Percentiles rank a stretch among this genome's conserved stretches.
Evolutionary conservation across 2,329 filamentous ascomycete species (phyloP).

Genomic region (Monilinia laxa): DNA sequence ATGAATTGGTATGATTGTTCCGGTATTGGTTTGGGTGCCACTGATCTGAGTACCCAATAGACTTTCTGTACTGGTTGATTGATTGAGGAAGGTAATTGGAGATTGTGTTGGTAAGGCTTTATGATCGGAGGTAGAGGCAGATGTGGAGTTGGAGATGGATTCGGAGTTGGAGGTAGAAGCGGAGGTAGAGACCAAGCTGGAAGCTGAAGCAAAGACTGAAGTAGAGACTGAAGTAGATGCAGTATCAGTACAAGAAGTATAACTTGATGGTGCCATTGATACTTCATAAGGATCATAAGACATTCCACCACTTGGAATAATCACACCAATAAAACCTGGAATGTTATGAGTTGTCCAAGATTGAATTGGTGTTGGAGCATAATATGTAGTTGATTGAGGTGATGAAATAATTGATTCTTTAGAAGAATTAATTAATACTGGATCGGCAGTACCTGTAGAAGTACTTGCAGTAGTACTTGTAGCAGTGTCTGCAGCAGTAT

Average conservation of each 20-base stretch:
- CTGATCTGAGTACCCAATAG: background rate
- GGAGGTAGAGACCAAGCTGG: background rate
- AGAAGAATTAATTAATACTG: background rate
- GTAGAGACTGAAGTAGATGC: background rate
- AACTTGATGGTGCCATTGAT: background rate
- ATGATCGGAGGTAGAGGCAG: background rate
- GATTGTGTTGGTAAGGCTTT: background rate
- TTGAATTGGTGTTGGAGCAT: background rate
- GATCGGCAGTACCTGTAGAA: background rate
- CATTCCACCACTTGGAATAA: background rate
- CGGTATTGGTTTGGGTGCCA: background rate
- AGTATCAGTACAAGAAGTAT: background rate
- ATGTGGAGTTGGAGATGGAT: background rate
- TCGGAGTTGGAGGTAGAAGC: background rate
- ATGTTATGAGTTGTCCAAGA: background rate
- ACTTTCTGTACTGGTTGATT: background rate
- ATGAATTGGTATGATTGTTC: background rate
- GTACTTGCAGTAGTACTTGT: background rate
- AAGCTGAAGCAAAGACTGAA: background rate
- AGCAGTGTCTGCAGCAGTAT: background rate
- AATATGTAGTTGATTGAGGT: background rate
- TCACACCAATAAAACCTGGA: slow-evolving; percentile 9
- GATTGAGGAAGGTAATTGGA: background rate
- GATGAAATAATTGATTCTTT: background rate
- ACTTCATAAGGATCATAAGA: background rate